Percentiles rank a stretch among this genome's conserved stretches.
These are phyloP conservation scores for Metschnikowia corniflorae DNA, from an alignment of 805 yeast species.

Conservation along the genomic window DNA sequence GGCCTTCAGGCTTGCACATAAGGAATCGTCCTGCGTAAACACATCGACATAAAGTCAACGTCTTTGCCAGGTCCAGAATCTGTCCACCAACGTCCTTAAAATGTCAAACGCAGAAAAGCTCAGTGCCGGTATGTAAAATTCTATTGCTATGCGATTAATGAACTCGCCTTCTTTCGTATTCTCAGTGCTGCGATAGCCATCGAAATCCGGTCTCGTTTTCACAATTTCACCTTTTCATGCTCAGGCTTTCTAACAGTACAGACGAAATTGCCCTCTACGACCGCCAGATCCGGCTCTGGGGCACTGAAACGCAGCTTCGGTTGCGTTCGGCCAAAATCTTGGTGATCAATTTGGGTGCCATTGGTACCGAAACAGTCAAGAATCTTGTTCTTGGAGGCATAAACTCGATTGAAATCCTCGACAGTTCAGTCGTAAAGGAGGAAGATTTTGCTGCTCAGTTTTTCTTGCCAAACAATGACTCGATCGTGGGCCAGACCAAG, in stretches of 20 bases:
- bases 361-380: conserved; percentile 80
- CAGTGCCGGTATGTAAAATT: conserved; percentile 19
- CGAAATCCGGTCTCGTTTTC: no score
- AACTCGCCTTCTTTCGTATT: no score
- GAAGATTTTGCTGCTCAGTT: conserved; percentile 74
- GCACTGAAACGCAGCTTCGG: conserved; percentile 81
- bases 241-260: conserved; percentile 5
- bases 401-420: conserved; percentile 71
- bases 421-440: conserved; percentile 49
- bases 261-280: conserved; percentile 93
- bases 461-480: conserved; percentile 52
- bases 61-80: no score
- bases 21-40: no score
- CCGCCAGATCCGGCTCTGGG: conserved; percentile 95
- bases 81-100: background rate
- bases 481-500: conserved; percentile 54
- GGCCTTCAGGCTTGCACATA: no score
- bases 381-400: conserved; percentile 86
- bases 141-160: no score
- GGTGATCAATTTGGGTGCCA: conserved; percentile 67
- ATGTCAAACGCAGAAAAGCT: conserved; percentile 14
- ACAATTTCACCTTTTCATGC: no score
- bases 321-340: conserved; percentile 71
- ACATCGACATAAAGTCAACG: background rate
- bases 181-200: no score